phyloP scores from a whole-genome alignment of 257 asterid genomes.

The Nicotiana undulata region DNA sequence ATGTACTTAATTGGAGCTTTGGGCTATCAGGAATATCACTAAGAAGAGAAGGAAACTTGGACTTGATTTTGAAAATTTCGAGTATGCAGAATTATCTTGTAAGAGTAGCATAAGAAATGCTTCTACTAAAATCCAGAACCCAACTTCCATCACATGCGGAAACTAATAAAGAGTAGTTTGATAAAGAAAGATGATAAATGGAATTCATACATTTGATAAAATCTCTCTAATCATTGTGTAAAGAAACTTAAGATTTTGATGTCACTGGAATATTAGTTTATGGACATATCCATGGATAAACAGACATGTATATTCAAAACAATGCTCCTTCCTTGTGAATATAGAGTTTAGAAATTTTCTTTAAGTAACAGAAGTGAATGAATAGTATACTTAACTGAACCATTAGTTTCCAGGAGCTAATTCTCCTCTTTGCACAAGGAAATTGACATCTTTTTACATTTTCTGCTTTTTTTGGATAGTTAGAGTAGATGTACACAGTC shows the following conservation, averaged over 20 bases:
- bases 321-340: background rate
- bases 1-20: too few relatives aligned
- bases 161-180: background rate
- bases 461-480: background rate
- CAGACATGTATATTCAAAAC: background rate
- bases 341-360: background rate
- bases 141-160: background rate
- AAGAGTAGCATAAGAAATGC: background rate
- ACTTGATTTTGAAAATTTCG: background rate
- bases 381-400: background rate
- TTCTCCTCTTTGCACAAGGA: background rate
- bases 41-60: background rate
- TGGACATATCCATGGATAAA: background rate
- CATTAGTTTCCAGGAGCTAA: background rate
- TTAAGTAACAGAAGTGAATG: background rate
- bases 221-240: background rate
- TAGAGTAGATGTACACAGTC: background rate
- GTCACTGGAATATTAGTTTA: background rate
- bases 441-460: background rate
- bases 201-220: background rate
- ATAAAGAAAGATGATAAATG: background rate
- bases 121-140: background rate
- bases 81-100: background rate
- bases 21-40: too few relatives aligned
- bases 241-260: background rate